A percentile compares a stretch with the other conserved stretches of the same genome.
These are phyloP conservation scores for Codiaeum variegatum DNA, from an alignment of 441 rosid genomes.

Conservation along the genomic window DNA sequence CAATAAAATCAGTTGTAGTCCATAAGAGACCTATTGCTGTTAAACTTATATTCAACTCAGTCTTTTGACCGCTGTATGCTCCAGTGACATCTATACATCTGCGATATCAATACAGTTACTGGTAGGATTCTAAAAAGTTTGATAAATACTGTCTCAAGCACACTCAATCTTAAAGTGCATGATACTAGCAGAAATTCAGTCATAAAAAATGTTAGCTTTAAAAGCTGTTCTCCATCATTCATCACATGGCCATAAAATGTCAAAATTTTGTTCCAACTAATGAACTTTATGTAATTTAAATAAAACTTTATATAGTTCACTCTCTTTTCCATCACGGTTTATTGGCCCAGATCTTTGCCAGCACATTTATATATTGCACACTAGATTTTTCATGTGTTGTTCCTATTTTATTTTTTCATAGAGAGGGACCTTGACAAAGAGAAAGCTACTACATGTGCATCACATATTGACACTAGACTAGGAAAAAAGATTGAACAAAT, in stretches of 20 bases:
- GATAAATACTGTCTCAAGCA: neutral
- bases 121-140: slow-evolving; percentile 3
- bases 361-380: neutral
- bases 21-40: slow-evolving; percentile 95
- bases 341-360: neutral
- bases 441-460: neutral
- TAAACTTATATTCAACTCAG: slow-evolving; percentile 92
- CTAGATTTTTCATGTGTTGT: no score
- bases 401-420: neutral
- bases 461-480: neutral
- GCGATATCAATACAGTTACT: slow-evolving; percentile 33
- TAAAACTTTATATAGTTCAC: neutral
- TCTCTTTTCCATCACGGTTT: neutral
- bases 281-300: neutral
- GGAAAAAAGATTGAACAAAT: neutral
- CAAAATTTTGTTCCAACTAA: neutral
- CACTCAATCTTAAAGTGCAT: neutral
- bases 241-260: neutral
- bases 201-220: neutral
- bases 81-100: slow-evolving; percentile 99
- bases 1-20: slow-evolving; percentile 92
- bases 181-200: slow-evolving; percentile 8
- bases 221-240: neutral
- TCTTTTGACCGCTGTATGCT: slow-evolving; percentile 93
- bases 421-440: neutral